Evolutionary conservation across 2,329 filamentous ascomycete genomes (phyloP).

Genomic region (Rutstroemia sydowiana): DNA sequence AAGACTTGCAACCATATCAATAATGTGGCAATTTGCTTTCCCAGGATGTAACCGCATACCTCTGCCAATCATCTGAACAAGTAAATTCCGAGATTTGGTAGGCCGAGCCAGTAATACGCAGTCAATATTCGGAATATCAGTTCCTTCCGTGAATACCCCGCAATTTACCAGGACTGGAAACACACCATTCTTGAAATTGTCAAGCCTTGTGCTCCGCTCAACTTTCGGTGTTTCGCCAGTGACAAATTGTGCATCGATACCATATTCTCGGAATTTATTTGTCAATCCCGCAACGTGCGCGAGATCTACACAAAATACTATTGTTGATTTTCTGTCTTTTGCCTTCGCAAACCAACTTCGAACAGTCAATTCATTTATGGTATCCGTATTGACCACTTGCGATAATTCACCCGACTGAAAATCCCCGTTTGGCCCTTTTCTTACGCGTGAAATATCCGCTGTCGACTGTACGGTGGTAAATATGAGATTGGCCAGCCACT

Average conservation of each 20-base stretch:
- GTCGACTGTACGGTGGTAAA: conserved; percentile 88
- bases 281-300: conserved; percentile 73
- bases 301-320: conserved; percentile 92
- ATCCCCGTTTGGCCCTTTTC: conserved; percentile 60
- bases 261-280: conserved; percentile 64
- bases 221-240: conserved; percentile 69
- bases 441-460: conserved; percentile 69
- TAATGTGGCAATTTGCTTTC: conserved; percentile 86
- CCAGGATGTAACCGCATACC: conserved; percentile 76
- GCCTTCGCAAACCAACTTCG: conserved; percentile 80
- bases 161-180: conserved; percentile 91
- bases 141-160: conserved; percentile 94
- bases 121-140: conserved; percentile 95
- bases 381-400: conserved; percentile 69
- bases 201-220: conserved; percentile 62
- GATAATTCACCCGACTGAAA: conserved; percentile 76
- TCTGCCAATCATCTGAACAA: conserved; percentile 96
- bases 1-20: conserved; percentile 88
- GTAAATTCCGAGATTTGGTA: conserved; percentile 83
- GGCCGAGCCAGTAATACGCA: conserved; percentile 83
- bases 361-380: conserved; percentile 77
- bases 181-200: conserved; percentile 66
- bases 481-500: conserved; percentile 85
- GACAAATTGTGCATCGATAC: conserved; percentile 79
- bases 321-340: conserved; percentile 65